These are phyloP conservation scores for Gamsiella multidivaricata DNA, from an alignment of 192 early-diverging fungal genomes.

Conservation along the genomic window DNA sequence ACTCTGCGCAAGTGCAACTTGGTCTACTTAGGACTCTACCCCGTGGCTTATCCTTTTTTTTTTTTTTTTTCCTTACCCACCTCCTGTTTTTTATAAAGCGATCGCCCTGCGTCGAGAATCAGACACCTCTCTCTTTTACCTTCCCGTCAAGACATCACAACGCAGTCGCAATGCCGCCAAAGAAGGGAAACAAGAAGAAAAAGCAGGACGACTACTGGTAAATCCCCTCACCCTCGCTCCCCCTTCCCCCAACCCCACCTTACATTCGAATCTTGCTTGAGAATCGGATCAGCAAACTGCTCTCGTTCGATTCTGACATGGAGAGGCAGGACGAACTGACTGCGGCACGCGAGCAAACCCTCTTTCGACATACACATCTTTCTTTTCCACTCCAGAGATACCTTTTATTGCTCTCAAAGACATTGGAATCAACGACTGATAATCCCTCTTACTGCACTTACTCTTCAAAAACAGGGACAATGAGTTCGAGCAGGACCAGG, in stretches of 20 bases:
- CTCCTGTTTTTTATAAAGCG: background rate
- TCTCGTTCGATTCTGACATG: background rate
- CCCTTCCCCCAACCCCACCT: background rate
- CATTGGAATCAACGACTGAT: too few relatives aligned
- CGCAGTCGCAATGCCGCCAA: conserved; percentile 56
- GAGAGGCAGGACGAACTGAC: background rate
- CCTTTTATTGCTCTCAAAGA: too few relatives aligned
- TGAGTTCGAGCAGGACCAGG: conserved; percentile 64
- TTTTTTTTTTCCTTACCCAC: conserved; percentile 9
- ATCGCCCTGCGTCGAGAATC: background rate
- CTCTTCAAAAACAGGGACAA: conserved; percentile 56
- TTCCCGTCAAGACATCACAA: background rate
- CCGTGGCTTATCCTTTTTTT: background rate
- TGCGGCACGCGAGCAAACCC: background rate
- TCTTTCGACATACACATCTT: too few relatives aligned
- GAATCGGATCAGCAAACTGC: background rate
- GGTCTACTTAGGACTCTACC: too few relatives aligned
- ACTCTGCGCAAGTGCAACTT: too few relatives aligned
- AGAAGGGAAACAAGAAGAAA: conserved; percentile 65
- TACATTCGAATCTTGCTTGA: too few relatives aligned
- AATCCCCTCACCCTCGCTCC: background rate
- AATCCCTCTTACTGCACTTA: background rate
- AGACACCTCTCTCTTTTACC: conserved; percentile 7
- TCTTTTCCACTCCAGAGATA: too few relatives aligned
- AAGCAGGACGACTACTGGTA: conserved; percentile 70